A percentile compares a stretch with the other conserved stretches of the same genome.
Evolutionary conservation across 176 grass and related monocot species (phyloP).

Genomic region (Aegilops tauschii): DNA sequence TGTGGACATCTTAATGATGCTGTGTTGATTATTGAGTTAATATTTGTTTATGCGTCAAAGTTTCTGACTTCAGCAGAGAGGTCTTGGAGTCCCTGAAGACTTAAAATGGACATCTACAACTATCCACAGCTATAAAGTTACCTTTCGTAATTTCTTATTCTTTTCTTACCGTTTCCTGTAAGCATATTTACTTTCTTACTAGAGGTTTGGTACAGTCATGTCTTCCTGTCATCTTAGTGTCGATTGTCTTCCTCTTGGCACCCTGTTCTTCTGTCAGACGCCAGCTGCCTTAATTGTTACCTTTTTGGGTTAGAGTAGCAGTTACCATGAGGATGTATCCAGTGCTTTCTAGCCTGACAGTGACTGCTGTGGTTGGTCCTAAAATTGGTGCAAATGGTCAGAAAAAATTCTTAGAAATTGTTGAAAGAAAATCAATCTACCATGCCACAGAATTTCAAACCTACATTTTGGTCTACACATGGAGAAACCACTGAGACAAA

Average conservation of each 20-base stretch:
- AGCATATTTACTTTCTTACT: constrained; percentile 43
- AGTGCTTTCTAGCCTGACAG: not conserved
- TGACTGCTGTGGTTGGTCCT: not conserved
- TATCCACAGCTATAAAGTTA: constrained; percentile 51
- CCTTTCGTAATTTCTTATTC: constrained; percentile 63
- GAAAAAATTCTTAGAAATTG: not conserved
- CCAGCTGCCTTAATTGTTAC: not conserved
- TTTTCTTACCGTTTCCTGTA: constrained; percentile 41
- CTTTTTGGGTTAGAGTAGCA: not conserved
- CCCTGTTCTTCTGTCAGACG: not conserved
- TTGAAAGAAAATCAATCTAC: not conserved
- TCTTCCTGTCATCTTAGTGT: not conserved
- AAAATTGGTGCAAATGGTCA: not conserved
- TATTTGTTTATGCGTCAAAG: constrained; percentile 35
- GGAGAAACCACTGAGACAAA: not conserved
- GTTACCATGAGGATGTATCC: not conserved
- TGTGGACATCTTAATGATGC: not conserved
- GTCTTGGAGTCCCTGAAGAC: constrained; percentile 47
- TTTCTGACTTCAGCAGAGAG: constrained; percentile 57
- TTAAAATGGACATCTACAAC: constrained; percentile 60
- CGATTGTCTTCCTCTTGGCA: not conserved
- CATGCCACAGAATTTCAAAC: not conserved
- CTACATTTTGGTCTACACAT: not conserved
- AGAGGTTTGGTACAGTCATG: constrained; percentile 35
- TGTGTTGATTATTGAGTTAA: constrained; percentile 27